Evolutionary conservation across 2,329 filamentous ascomycete species (phyloP).

Genomic region (Trichoderma hamatum): DNA sequence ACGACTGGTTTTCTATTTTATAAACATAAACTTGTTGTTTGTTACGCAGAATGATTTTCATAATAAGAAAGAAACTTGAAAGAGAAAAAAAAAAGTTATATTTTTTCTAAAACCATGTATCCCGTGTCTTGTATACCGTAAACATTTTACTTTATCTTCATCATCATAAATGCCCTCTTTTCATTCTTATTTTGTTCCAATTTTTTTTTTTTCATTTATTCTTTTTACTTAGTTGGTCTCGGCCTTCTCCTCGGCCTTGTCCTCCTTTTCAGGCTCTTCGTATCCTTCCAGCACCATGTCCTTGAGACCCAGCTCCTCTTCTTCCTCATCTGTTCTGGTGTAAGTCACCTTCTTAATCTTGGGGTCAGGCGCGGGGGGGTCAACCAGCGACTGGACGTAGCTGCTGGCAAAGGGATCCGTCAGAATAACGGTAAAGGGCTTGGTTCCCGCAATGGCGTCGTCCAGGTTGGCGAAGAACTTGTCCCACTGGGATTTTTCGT

Average conservation of each 20-base stretch:
- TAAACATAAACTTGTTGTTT: neutral
- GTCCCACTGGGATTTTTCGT: conserved; percentile 74
- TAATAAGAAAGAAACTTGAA: neutral
- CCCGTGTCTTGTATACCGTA: neutral
- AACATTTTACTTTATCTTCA: neutral
- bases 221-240: neutral
- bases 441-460: conserved; percentile 76
- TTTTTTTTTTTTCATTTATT: neutral
- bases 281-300: conserved; percentile 96
- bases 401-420: conserved; percentile 89
- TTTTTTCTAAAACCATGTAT: neutral
- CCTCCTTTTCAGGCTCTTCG: conserved; percentile 48
- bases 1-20: neutral
- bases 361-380: conserved; percentile 69
- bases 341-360: conserved; percentile 84
- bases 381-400: conserved; percentile 89
- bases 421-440: conserved; percentile 80
- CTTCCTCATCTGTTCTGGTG: conserved; percentile 84
- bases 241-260: conserved; percentile 33
- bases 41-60: too few species aligned
- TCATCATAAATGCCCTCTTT: neutral
- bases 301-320: conserved; percentile 85
- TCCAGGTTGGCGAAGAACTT: conserved; percentile 79
- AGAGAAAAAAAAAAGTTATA: neutral
- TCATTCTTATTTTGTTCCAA: neutral